A percentile compares a stretch with the other conserved stretches of the same genome.
These are phyloP conservation scores for Moricandia moricandioides DNA, from an alignment of 345 rosid species.

Conservation along the genomic window DNA sequence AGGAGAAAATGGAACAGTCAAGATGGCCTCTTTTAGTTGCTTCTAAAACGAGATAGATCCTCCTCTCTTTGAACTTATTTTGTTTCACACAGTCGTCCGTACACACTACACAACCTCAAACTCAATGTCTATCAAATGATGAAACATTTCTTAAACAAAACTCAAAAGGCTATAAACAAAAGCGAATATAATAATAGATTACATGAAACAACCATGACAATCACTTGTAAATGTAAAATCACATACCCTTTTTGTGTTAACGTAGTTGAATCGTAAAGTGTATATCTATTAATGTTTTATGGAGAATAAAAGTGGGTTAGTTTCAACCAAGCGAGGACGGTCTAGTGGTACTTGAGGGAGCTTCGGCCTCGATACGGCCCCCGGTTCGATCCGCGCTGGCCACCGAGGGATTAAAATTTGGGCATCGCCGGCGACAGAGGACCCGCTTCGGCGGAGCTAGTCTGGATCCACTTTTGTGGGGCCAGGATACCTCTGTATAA, in stretches of 20 bases:
- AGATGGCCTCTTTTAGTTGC: constrained; percentile 22
- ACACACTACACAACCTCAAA: constrained; percentile 29
- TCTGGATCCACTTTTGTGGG: too few species aligned
- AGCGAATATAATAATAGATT: not conserved
- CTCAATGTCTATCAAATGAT: constrained; percentile 6
- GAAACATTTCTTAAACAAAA: not conserved
- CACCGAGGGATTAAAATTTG: too few species aligned
- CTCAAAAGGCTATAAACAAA: not conserved
- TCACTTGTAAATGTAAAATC: not conserved
- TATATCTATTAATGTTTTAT: not conserved
- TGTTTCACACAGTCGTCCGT: constrained; percentile 22
- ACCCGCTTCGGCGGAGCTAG: too few species aligned
- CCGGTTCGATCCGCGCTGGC: too few species aligned
- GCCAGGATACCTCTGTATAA: too few species aligned
- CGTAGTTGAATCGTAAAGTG: not conserved
- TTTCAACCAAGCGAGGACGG: too few species aligned
- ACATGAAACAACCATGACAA: not conserved
- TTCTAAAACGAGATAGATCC: constrained; percentile 16
- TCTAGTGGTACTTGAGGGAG: too few species aligned
- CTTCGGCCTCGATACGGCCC: too few species aligned
- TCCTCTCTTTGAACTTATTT: not conserved
- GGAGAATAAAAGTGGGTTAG: not conserved
- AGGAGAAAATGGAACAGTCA: constrained; percentile 11
- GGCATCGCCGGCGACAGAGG: too few species aligned
- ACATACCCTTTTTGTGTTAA: not conserved